Evolutionary conservation across 768 basidiomycete genomes (phyloP), one percentile per base, ranked within the genome.

Genomic region (Tylopilus balloui): DNA sequence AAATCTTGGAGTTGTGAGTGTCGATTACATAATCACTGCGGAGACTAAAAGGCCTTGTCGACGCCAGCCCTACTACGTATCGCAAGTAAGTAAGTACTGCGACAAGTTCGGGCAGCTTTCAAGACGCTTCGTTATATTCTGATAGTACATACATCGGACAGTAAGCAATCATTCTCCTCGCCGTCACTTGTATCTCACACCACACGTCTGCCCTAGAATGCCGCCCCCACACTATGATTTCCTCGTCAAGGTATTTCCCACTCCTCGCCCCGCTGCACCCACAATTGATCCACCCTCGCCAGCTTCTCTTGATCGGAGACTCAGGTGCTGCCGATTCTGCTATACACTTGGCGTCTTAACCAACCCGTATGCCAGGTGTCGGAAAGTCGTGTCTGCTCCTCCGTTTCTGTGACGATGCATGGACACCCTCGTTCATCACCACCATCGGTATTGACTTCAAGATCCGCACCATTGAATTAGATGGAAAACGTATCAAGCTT

Each of bases 361-460:
- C 34, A 28, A 59, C 20, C 15, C 46, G 47, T 45, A 41, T 40
- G 25, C 44, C 59, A 85, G 92, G 92, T 72, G 94, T 96, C 60
- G 92, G 95, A 55, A 94, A 99, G 78, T 98, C 94, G 23, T 92
- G 90, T 73, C 78, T 93, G n/a, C 77, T 93, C 45, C 80, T 92
- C 53, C 87, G 92, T 56, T 99, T 99, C 82, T 97, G 93, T 68
- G 96, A 98, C 75, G 96, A 99, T 71, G 90, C 94, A 55, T 99
- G 94, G 93, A 98, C 96, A 28, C 94, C 94, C 41, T 93, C 90
- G 37, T 98, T 97, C 77, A 98, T 97, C 72, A 97, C 94, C 49
- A 99, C 96, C 49, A 99, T 99, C 69, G 96, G 95, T 51, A 94
- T 97, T 59, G 93, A 96, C 81, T 96, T 96, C 79, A 95, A 94